A percentile compares a stretch with the other conserved stretches of the same genome.
Conservation (phyloP, 805 yeast genomes). For the Isabelozyma gotoi region DNA sequence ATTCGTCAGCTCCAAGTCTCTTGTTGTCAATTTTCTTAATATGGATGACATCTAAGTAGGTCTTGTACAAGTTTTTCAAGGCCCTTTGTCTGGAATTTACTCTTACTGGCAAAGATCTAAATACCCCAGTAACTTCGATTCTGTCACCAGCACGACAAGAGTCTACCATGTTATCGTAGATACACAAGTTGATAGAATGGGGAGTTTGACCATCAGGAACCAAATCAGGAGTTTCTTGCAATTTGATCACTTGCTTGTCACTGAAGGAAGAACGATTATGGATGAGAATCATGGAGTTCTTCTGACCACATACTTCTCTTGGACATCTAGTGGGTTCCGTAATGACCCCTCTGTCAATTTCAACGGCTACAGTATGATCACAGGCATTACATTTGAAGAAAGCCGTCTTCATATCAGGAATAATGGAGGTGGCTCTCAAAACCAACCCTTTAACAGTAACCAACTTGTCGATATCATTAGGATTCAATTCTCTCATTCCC, state of each 20-base stretch:
- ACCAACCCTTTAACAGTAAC: slow-evolving; percentile 91
- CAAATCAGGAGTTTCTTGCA: slow-evolving; percentile 94
- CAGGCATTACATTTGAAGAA: slow-evolving; percentile 95
- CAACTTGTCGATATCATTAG: slow-evolving; percentile 90
- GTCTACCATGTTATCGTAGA: slow-evolving; percentile 94
- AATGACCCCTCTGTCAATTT: slow-evolving; percentile 91
- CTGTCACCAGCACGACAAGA: slow-evolving; percentile 95
- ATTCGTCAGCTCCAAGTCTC: slow-evolving; percentile 75
- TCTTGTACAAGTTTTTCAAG: slow-evolving; percentile 80
- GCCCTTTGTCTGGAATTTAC: slow-evolving; percentile 84
- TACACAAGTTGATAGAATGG: slow-evolving; percentile 90
- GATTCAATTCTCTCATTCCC: slow-evolving; percentile 92
- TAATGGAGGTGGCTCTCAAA: slow-evolving; percentile 81
- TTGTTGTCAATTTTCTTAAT: slow-evolving; percentile 81
- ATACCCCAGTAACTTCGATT: slow-evolving; percentile 92
- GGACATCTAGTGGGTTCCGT: slow-evolving; percentile 94
- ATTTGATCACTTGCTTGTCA: slow-evolving; percentile 89
- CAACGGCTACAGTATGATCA: slow-evolving; percentile 87
- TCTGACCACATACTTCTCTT: slow-evolving; percentile 77
- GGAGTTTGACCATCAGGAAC: slow-evolving; percentile 99
- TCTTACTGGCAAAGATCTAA: slow-evolving; percentile 88
- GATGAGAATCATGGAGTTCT: slow-evolving; percentile 83
- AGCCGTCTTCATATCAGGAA: slow-evolving; percentile 97
- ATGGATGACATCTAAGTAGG: slow-evolving; percentile 92
- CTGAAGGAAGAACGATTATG: slow-evolving; percentile 93